A percentile compares a stretch with the other conserved stretches of the same genome.
These are phyloP conservation scores for Paracoccidioides brasiliensis DNA, from an alignment of 2,329 filamentous ascomycete species.

Conservation along the genomic window DNA sequence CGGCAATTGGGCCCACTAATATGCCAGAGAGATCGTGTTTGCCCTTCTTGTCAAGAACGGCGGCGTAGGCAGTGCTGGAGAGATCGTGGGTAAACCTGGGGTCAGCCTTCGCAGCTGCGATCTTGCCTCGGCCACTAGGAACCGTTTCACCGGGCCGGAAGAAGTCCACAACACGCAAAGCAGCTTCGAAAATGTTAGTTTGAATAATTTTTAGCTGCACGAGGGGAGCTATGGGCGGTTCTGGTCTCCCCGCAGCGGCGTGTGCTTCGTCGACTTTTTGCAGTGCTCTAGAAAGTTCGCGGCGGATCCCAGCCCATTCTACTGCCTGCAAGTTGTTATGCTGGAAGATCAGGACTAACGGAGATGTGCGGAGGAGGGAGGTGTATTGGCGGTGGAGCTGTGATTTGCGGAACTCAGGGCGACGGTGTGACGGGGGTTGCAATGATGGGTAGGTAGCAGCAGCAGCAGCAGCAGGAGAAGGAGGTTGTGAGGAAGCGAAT, in stretches of 20 bases:
- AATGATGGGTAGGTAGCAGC: slow-evolving; percentile 51
- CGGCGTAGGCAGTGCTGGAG: slow-evolving; percentile 41
- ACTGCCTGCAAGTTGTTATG: slow-evolving; percentile 63
- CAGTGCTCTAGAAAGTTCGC: slow-evolving; percentile 52
- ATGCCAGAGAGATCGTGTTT: slow-evolving; percentile 58
- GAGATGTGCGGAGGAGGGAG: slow-evolving; percentile 71
- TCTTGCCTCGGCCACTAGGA: slow-evolving; percentile 4
- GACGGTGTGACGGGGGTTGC: slow-evolving; percentile 79
- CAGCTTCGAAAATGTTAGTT: slow-evolving; percentile 77
- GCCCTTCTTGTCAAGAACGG: slow-evolving; percentile 37
- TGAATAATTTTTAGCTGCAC: slow-evolving; percentile 74
- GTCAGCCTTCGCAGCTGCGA: slow-evolving; percentile 24
- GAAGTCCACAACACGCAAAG: slow-evolving; percentile 76
- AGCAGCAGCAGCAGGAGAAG: slow-evolving; percentile 35
- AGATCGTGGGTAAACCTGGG: slow-evolving; percentile 44
- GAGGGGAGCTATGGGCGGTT: slow-evolving; percentile 38
- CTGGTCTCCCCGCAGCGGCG: slow-evolving; percentile 39
- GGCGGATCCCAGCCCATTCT: slow-evolving; percentile 60
- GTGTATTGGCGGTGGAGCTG: slow-evolving; percentile 81
- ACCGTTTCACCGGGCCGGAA: slow-evolving; percentile 43
- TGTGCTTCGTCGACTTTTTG: slow-evolving; percentile 54
- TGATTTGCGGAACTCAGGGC: slow-evolving; percentile 74
- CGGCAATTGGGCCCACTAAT: slow-evolving; percentile 66
- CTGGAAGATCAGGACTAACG: slow-evolving; percentile 75
- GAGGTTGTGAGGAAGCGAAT: slow-evolving; percentile 15